phyloP scores from a whole-genome alignment of 2,329 filamentous ascomycete species.

The Aspergillus caelatus region DNA sequence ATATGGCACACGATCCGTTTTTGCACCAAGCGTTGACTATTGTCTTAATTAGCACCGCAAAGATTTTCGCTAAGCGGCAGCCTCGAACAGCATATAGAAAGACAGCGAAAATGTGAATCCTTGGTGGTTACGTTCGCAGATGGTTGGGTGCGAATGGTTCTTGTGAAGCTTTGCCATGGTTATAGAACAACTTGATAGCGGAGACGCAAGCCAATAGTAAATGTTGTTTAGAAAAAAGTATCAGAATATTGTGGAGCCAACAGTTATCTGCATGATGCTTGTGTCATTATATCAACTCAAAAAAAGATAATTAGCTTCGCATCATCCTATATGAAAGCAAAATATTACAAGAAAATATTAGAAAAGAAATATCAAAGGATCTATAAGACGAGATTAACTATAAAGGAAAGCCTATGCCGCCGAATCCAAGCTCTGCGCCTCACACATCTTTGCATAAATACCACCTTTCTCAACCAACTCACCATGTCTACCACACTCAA shows the following conservation, averaged over 20 bases:
- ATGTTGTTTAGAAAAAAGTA: background rate
- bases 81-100: background rate
- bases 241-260: background rate
- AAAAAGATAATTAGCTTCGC: background rate
- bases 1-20: background rate
- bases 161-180: background rate
- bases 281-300: background rate
- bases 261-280: background rate
- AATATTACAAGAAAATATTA: background rate
- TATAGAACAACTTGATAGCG: background rate
- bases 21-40: background rate
- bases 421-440: slow-evolving; percentile 38
- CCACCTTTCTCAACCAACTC: slow-evolving; percentile 39
- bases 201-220: background rate
- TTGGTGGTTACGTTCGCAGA: background rate
- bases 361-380: background rate
- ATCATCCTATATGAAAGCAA: background rate
- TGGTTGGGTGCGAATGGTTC: background rate
- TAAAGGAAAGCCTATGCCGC: background rate
- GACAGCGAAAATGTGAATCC: background rate
- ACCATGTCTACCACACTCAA: slow-evolving; percentile 46
- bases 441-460: slow-evolving; percentile 46
- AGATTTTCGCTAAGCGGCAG: background rate
- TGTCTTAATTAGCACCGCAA: background rate
- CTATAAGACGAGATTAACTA: background rate